A percentile compares a stretch with the other conserved stretches of the same genome.
phyloP scores from a whole-genome alignment of 768 basidiomycete genomes.

The Gelatoporia subvermispora region DNA sequence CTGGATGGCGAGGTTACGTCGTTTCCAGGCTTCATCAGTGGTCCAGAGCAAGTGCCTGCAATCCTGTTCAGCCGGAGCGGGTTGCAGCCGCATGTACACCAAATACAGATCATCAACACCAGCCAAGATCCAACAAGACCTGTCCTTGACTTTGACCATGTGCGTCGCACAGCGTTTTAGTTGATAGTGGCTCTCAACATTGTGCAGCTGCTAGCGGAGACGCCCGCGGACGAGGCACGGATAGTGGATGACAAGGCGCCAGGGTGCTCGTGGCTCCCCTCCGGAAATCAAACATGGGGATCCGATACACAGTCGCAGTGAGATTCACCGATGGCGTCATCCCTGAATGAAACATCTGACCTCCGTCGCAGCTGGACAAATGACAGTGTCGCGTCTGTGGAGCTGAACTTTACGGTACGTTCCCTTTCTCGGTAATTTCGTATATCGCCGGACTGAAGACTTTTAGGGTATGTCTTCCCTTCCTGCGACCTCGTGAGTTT shows the following conservation, averaged over 20 bases:
- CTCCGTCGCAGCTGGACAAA: conserved; percentile 1
- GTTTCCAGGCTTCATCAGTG: conserved; percentile 3
- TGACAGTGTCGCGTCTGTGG: conserved; percentile 2
- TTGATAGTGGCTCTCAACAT: neutral
- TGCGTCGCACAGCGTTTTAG: neutral
- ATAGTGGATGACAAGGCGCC: neutral
- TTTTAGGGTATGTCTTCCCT: neutral
- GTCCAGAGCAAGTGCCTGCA: neutral
- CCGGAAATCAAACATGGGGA: neutral
- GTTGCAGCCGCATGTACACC: conserved; percentile 6
- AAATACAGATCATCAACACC: conserved; percentile 10
- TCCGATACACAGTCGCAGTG: conserved; percentile 2
- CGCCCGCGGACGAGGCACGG: neutral
- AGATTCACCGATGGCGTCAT: neutral
- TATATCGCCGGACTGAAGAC: neutral
- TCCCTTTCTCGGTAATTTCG: neutral
- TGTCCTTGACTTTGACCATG: conserved; percentile 11
- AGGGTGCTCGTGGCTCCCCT: conserved; percentile 2
- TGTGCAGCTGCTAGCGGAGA: conserved; percentile 7
- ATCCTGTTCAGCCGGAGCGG: conserved; percentile 1
- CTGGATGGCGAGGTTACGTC: conserved; percentile 5
- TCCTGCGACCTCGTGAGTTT: neutral
- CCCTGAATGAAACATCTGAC: neutral
- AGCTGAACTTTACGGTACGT: conserved; percentile 8
- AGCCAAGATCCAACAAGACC: neutral